Percentiles rank a stretch among this genome's conserved stretches.
phyloP scores from a whole-genome alignment of 257 asterid genomes.

The Solanum appendiculatum region DNA sequence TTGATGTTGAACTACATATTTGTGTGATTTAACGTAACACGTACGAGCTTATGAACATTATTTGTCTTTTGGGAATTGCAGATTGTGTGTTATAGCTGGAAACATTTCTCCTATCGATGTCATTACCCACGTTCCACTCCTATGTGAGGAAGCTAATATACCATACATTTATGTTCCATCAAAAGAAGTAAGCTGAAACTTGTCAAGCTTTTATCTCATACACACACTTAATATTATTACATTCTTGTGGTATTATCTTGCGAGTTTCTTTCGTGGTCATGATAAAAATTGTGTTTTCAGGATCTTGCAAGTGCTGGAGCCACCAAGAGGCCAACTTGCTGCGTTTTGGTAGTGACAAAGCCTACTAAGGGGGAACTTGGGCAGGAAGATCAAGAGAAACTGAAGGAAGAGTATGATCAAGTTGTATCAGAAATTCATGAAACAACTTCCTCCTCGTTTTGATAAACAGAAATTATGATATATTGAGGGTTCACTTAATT shows the following conservation, averaged over 20 bases:
- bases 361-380: conserved; percentile 66
- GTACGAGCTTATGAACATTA: background rate
- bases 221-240: background rate
- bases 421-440: conserved; percentile 49
- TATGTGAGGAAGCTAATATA: conserved; percentile 77
- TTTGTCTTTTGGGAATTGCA: conserved; percentile 21
- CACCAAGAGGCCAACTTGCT: conserved; percentile 91
- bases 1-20: background rate
- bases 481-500: background rate
- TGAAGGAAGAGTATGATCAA: conserved; percentile 62
- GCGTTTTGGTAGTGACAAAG: conserved; percentile 66
- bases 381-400: conserved; percentile 60
- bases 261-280: background rate
- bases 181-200: conserved; percentile 60
- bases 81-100: conserved; percentile 87
- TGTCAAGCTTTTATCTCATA: background rate
- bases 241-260: background rate
- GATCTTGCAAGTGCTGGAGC: conserved; percentile 92
- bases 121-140: conserved; percentile 81
- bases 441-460: conserved; percentile 39
- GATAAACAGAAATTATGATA: background rate
- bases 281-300: conserved; percentile 19
- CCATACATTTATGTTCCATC: conserved; percentile 77
- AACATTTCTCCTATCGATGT: conserved; percentile 90
- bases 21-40: background rate